Percentiles rank a stretch among this genome's conserved stretches.
phyloP scores from a whole-genome alignment of 805 yeast genomes.

The Sugiyamaella lignohabitans region DNA sequence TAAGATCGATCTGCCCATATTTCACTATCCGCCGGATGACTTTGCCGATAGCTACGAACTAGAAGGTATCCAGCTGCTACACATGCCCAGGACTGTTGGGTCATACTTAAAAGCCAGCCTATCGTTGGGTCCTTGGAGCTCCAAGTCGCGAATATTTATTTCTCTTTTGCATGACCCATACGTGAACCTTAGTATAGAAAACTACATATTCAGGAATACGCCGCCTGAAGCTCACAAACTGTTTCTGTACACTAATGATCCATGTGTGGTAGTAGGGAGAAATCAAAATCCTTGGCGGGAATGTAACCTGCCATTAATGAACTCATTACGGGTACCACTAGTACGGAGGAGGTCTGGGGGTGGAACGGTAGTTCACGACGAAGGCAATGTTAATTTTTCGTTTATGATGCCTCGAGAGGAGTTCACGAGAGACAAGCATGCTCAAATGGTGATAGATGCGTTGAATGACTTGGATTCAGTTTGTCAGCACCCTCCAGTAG shows the following conservation, averaged over 20 bases:
- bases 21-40: no score
- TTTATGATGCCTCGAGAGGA: conserved; percentile 62
- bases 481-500: conserved; percentile 2
- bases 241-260: conserved; percentile 65
- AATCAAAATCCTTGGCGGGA: conserved; percentile 96
- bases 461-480: conserved; percentile 26
- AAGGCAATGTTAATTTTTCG: conserved; percentile 82
- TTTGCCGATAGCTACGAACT: no score
- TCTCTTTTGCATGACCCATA: conserved; percentile 61
- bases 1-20: no score
- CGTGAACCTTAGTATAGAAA: conserved; percentile 75
- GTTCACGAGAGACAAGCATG: conserved; percentile 54
- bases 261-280: conserved; percentile 91
- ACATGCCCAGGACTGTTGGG: background rate
- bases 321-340: conserved; percentile 50
- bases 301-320: conserved; percentile 52
- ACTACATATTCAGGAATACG: conserved; percentile 60
- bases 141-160: conserved; percentile 36
- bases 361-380: conserved; percentile 93
- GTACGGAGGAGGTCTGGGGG: conserved; percentile 87
- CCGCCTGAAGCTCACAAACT: conserved; percentile 41
- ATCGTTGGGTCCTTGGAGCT: background rate
- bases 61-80: no score
- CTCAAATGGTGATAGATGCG: conserved; percentile 39
- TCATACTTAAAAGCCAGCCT: background rate